A percentile compares a stretch with the other conserved stretches of the same genome.
Conservation (phyloP, 2,329 filamentous ascomycete genomes). For the Trichophyton mentagrophytes region DNA sequence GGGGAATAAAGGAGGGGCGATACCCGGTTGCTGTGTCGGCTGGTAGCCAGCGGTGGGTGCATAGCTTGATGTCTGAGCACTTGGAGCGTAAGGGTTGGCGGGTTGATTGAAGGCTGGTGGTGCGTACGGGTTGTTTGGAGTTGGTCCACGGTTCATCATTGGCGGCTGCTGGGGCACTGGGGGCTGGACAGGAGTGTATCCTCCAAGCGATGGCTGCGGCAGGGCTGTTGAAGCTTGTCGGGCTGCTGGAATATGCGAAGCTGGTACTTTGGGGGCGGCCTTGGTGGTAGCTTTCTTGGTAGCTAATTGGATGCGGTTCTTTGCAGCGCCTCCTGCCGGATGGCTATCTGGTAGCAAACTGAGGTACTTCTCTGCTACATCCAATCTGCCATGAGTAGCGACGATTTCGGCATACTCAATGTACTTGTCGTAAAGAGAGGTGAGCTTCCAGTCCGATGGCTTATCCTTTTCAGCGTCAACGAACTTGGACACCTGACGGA, state of each 20-base stretch:
- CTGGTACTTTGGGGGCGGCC: conserved; percentile 29
- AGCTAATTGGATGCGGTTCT: conserved; percentile 72
- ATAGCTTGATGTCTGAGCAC: conserved; percentile 22
- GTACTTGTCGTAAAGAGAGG: conserved; percentile 83
- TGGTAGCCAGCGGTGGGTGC: conserved; percentile 44
- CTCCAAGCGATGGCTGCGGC: conserved; percentile 21
- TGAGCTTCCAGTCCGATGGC: conserved; percentile 75
- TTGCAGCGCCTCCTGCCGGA: conserved; percentile 73
- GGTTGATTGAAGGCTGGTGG: conserved; percentile 12
- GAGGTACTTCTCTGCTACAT: conserved; percentile 80
- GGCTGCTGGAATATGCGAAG: conserved; percentile 22
- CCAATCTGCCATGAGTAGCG: conserved; percentile 74
- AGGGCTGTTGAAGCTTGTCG: conserved; percentile 31
- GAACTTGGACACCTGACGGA: conserved; percentile 88
- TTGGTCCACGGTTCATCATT: conserved; percentile 16
- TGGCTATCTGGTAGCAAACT: conserved; percentile 73
- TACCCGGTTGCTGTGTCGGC: conserved; percentile 30
- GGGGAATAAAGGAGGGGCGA: conserved; percentile 18
- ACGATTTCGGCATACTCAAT: conserved; percentile 93
- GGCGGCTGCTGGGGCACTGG: conserved; percentile 13
- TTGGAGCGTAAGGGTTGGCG: conserved; percentile 24
- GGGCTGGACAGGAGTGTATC: neutral
- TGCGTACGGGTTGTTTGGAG: conserved; percentile 21
- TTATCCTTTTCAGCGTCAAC: conserved; percentile 61
- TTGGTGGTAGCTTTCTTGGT: conserved; percentile 50